Evolutionary conservation across 106 monocot genomes (phyloP).

Genomic region (Allium cepa): DNA sequence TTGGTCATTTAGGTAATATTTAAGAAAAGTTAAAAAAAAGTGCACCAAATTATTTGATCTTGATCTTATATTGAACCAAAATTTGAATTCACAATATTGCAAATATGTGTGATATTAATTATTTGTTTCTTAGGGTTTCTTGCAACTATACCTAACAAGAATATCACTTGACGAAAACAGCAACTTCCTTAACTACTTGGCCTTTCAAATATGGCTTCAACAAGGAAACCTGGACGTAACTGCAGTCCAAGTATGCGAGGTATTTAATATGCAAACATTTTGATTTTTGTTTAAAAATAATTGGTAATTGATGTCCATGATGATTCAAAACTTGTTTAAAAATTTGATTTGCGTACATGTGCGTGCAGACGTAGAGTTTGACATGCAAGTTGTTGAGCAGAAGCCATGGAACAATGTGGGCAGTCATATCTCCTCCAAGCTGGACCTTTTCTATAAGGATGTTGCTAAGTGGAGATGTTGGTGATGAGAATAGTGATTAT

Average conservation of each 20-base stretch:
- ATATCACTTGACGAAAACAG: constrained; percentile 58
- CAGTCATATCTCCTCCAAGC: constrained; percentile 31
- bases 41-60: too few relatives aligned
- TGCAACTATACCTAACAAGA: constrained; percentile 71
- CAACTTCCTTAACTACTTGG: constrained; percentile 47
- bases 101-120: too few relatives aligned
- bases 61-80: too few relatives aligned
- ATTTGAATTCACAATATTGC: too few relatives aligned
- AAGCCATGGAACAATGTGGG: constrained; percentile 63
- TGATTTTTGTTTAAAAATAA: too few relatives aligned
- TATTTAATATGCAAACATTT: constrained; percentile 1
- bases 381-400: constrained; percentile 51
- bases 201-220: constrained; percentile 51
- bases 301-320: too few relatives aligned
- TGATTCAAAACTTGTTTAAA: too few relatives aligned
- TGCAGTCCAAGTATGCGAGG: constrained; percentile 70
- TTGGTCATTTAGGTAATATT: neutral
- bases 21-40: neutral
- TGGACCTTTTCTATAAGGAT: constrained; percentile 54
- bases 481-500: constrained; percentile 25
- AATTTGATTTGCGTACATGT: too few relatives aligned
- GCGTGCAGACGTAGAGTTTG: constrained; percentile 35
- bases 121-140: constrained; percentile 27
- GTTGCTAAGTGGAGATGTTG: constrained; percentile 28
- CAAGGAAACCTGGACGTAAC: constrained; percentile 53